Evolutionary conservation across 2,329 filamentous ascomycete species (phyloP), one percentile per base, ranked within the genome.

Genomic region (Tolypocladium tundrense): DNA sequence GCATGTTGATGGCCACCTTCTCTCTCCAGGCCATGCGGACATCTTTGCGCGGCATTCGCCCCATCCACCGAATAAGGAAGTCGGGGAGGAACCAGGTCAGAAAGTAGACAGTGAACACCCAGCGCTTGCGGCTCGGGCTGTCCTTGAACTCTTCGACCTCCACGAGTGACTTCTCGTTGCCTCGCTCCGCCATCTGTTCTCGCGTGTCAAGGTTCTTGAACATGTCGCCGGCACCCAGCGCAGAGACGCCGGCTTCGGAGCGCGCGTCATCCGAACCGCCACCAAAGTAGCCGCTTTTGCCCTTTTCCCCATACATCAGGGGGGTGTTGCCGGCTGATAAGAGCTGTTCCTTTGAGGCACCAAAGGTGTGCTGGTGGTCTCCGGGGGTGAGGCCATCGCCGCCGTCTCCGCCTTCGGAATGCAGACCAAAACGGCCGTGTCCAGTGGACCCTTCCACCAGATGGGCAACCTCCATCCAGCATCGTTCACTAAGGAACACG

Each of bases 191-290:
- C 84, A 99, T 91, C 69, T 96, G 90, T 70, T 95, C 89, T 62
- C 91, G 85, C 8, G 93, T 97, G 65, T 97, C 93, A 9, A 97
- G 80, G 67, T 97, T 96, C 68, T 91, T 90, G 80, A 99, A 99
- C 93, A 99, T 96, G 70, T 99, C 94, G 9, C 94, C 92, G 56
- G 84, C 89, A 53, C 92, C 89, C 69, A 96, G 88, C 7, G 90
- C 91, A n/a, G 93, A 97, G 2, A 82, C 88, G 4, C 92, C 93
- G 9, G 93, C 92, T 55, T 99, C 94, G 37, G 94, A 97, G 50
- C 91, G 90, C 9, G 86, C 79, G 69, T 99, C 94, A 59, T 96
- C 91, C 59, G 74, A 78, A 56, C 88, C 88, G 56, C 88, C 48
- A n/a, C 43, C 88, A 66, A 97, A 97, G 69, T 96, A 97, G 27